Evolutionary conservation across 495 filamentous ascomycete genomes (phyloP).

Genomic region (Sabuloglossum arenarium): DNA sequence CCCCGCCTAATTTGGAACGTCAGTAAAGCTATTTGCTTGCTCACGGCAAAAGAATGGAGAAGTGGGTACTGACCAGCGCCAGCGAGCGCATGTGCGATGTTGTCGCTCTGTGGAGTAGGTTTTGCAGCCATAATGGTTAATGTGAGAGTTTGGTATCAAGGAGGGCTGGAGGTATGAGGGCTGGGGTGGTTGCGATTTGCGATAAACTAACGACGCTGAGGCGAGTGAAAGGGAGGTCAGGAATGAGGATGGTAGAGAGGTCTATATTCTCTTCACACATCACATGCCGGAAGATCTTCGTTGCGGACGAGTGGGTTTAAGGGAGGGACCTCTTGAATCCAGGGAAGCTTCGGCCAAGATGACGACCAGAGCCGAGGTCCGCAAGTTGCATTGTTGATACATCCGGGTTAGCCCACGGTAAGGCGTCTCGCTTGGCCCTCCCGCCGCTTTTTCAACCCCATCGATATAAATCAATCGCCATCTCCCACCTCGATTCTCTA

Average conservation of each 20-base stretch:
- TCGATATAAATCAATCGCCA: too few species aligned
- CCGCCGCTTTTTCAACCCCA: too few species aligned
- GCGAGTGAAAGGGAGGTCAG: neutral
- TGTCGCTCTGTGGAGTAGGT: conserved; percentile 57
- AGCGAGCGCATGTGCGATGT: conserved; percentile 73
- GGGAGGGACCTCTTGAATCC: neutral
- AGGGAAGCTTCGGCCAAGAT: neutral
- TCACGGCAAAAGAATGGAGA: neutral
- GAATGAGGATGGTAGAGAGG: neutral
- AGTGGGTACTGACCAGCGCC: conserved; percentile 31
- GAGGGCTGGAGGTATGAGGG: neutral
- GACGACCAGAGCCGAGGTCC: neutral
- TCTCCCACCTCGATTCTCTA: too few species aligned
- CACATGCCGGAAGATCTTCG: neutral
- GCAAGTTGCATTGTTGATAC: too few species aligned
- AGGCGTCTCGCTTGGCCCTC: too few species aligned
- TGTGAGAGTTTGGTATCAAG: neutral
- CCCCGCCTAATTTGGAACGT: conserved; percentile 34
- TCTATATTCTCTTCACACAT: neutral
- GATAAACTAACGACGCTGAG: neutral
- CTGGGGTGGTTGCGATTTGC: neutral
- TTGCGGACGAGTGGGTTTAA: neutral
- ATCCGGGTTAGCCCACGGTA: too few species aligned
- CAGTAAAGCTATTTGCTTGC: neutral
- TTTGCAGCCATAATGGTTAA: neutral